phyloP scores from a whole-genome alignment of 2,329 filamentous ascomycete genomes.

The Phialophora tarda region DNA sequence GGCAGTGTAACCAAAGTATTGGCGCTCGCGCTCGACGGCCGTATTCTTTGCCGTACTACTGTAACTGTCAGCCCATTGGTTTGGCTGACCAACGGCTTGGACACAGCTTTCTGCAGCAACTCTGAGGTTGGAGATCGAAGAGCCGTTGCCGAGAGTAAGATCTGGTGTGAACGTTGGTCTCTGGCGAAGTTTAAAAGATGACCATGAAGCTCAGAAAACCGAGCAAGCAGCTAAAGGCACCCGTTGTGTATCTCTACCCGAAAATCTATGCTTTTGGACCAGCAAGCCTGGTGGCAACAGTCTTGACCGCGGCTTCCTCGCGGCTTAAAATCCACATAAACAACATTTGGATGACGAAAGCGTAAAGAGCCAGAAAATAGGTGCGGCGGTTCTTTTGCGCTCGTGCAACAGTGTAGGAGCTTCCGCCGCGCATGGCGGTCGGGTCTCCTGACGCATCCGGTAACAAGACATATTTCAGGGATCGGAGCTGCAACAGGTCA shows the following conservation, averaged over 20 bases:
- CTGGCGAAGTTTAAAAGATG: neutral
- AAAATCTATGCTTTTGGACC: conserved; percentile 31
- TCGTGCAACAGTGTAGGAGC: conserved; percentile 72
- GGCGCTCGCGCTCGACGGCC: too few relatives aligned
- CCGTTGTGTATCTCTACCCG: neutral
- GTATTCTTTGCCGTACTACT: too few relatives aligned
- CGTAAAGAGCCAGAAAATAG: conserved; percentile 92
- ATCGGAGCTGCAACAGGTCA: conserved; percentile 71
- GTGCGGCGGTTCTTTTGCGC: conserved; percentile 86
- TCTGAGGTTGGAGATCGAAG: too few relatives aligned
- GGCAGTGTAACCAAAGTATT: too few relatives aligned
- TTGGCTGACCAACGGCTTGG: too few relatives aligned
- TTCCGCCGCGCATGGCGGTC: conserved; percentile 61
- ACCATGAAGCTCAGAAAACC: neutral
- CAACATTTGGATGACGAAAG: conserved; percentile 88
- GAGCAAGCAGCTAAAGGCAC: neutral
- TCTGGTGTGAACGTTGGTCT: neutral
- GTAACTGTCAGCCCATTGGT: too few relatives aligned
- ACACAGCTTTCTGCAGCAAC: too few relatives aligned
- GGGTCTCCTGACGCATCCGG: conserved; percentile 76
- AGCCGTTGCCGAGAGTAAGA: neutral
- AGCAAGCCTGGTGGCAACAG: conserved; percentile 33
- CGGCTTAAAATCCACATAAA: conserved; percentile 86
- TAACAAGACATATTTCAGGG: conserved; percentile 91
- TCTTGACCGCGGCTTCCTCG: conserved; percentile 51